Evolutionary conservation across 805 yeast species (phyloP).

Genomic region (Wickerhamiella domercqiae): DNA sequence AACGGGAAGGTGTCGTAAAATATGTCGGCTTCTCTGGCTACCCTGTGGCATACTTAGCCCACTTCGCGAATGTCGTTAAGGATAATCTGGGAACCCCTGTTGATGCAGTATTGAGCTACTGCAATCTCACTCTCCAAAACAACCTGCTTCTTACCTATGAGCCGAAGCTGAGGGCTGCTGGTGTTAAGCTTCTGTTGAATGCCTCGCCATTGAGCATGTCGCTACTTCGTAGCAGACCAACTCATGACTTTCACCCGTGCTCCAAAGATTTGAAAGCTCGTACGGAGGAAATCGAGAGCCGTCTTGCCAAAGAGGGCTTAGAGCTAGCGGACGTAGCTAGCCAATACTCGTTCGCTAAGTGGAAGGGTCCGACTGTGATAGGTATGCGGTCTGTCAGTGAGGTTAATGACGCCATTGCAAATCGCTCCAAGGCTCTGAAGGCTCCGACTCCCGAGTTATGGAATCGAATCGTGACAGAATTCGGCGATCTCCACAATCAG

Average conservation of each 20-base stretch:
- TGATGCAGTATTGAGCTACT: slow-evolving; percentile 66
- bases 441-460: slow-evolving; percentile 7
- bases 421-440: slow-evolving; percentile 35
- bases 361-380: slow-evolving; percentile 59
- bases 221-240: slow-evolving; percentile 47
- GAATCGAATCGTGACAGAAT: slow-evolving; percentile 6
- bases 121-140: slow-evolving; percentile 73
- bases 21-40: slow-evolving; percentile 76
- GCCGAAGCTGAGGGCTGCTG: slow-evolving; percentile 31
- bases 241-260: slow-evolving; percentile 75
- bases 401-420: slow-evolving; percentile 43
- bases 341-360: slow-evolving; percentile 51
- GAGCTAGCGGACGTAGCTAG: slow-evolving; percentile 76
- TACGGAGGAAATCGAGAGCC: slow-evolving; percentile 31
- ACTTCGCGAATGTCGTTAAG: slow-evolving; percentile 30
- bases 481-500: slow-evolving; percentile 11
- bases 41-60: slow-evolving; percentile 54
- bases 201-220: slow-evolving; percentile 89
- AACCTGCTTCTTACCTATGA: slow-evolving; percentile 33
- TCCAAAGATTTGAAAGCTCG: slow-evolving; percentile 35
- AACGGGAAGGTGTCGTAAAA: slow-evolving; percentile 43
- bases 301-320: slow-evolving; percentile 31
- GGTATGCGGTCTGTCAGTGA: slow-evolving; percentile 61
- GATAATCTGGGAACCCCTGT: slow-evolving; percentile 37
- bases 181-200: slow-evolving; percentile 47